phyloP scores from a whole-genome alignment of 371 early-diverging fungal species.

The Mortierella sp. region DNA sequence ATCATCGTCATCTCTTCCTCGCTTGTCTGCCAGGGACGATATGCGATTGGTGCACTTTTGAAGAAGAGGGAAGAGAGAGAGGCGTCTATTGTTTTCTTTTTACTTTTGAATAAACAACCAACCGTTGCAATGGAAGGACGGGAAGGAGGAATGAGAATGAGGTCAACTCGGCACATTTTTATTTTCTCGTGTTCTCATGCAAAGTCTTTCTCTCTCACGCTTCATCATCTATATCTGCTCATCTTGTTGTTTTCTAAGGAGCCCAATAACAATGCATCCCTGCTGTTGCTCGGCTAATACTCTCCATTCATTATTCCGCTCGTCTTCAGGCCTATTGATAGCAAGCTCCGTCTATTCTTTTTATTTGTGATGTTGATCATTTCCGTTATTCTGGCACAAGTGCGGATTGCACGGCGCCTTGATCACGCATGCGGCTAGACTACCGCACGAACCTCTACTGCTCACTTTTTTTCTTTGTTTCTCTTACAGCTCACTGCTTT shows the following conservation, averaged over 20 bases:
- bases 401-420: background rate
- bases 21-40: background rate
- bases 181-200: too few relatives aligned
- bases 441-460: background rate
- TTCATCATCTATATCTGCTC: background rate
- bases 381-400: background rate
- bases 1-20: background rate
- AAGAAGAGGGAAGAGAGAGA: background rate
- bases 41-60: background rate
- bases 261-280: background rate
- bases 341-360: background rate
- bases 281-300: background rate
- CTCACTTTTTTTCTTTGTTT: background rate
- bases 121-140: background rate
- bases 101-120: background rate
- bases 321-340: background rate
- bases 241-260: background rate
- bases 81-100: background rate
- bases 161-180: background rate
- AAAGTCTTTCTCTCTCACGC: background rate
- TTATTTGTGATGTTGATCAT: background rate
- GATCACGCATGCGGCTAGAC: background rate
- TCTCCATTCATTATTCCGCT: background rate
- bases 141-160: constrained; percentile 4
- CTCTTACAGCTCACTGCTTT: background rate